A percentile compares a stretch with the other conserved stretches of the same genome.
Conservation (phyloP, 768 basidiomycete genomes). For the Daedalea quercina region DNA sequence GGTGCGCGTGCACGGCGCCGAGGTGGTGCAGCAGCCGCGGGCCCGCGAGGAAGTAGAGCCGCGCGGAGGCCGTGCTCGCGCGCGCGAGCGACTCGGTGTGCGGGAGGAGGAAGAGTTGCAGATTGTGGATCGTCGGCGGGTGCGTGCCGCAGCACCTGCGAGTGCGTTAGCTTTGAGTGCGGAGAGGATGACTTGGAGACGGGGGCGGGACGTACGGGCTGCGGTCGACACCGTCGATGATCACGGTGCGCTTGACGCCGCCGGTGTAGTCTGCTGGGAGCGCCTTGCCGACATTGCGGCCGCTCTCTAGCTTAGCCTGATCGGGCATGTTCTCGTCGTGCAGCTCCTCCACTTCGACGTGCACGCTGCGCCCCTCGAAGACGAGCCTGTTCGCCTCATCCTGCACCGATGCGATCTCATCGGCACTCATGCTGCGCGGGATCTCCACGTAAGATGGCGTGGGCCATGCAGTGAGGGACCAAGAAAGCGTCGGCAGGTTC, state of each 20-base stretch:
- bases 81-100: constrained; percentile 62
- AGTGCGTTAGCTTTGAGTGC: background rate
- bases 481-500: constrained; percentile 65
- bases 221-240: constrained; percentile 78
- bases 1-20: constrained; percentile 45
- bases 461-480: constrained; percentile 71
- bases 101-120: constrained; percentile 66
- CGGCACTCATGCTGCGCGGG: constrained; percentile 54
- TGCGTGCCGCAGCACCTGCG: constrained; percentile 80
- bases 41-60: constrained; percentile 80
- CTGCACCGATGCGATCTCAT: constrained; percentile 60
- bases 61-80: constrained; percentile 53
- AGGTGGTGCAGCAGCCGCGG: constrained; percentile 66
- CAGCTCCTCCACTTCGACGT: constrained; percentile 72
- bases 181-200: constrained; percentile 8
- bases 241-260: constrained; percentile 69
- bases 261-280: constrained; percentile 72
- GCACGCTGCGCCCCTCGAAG: constrained; percentile 58
- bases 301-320: constrained; percentile 33
- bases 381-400: constrained; percentile 59
- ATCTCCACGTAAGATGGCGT: constrained; percentile 74
- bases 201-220: constrained; percentile 52
- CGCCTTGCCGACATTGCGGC: constrained; percentile 47
- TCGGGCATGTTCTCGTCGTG: constrained; percentile 27
- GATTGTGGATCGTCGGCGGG: constrained; percentile 65